Conservation (phyloP, 352 stramenopile species). For the Pythium aquatile region DNA sequence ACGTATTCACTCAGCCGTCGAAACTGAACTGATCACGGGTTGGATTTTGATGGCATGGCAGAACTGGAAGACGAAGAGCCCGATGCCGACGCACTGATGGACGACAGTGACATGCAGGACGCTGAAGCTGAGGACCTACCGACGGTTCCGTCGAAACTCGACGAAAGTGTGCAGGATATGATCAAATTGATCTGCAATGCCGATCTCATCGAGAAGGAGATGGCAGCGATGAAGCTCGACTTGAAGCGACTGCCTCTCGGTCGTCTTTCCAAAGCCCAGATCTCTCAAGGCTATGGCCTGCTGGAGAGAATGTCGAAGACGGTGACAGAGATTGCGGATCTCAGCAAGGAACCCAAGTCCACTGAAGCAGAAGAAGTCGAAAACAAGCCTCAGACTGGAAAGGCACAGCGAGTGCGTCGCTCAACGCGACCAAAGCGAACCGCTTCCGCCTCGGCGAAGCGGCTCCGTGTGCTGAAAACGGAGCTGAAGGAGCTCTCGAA, state of each 20-base stretch:
- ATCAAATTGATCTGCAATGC: slow-evolving; percentile 35
- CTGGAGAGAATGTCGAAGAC: slow-evolving; percentile 45
- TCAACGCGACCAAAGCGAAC: slow-evolving; percentile 26
- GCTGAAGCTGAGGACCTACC: not conserved
- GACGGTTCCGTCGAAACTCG: slow-evolving; percentile 17
- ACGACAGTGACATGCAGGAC: slow-evolving; percentile 12
- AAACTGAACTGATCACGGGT: too few species aligned
- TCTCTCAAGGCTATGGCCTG: slow-evolving; percentile 57
- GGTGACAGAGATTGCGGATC: slow-evolving; percentile 39
- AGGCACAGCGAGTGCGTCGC: slow-evolving; percentile 1
- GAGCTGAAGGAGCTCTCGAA: slow-evolving; percentile 56
- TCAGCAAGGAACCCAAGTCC: slow-evolving; percentile 22
- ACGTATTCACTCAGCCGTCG: too few species aligned
- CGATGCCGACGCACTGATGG: slow-evolving; percentile 1
- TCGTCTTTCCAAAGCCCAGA: slow-evolving; percentile 53
- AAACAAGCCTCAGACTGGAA: not conserved
- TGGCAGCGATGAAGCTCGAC: slow-evolving; percentile 37
- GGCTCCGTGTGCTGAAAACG: slow-evolving; percentile 20
- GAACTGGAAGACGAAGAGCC: slow-evolving; percentile 27
- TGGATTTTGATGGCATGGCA: not conserved
- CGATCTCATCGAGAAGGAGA: slow-evolving; percentile 33
- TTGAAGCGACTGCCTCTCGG: slow-evolving; percentile 34
- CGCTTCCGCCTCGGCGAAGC: slow-evolving; percentile 21
- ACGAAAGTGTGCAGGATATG: slow-evolving; percentile 25
- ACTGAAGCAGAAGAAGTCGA: not conserved